Percentiles rank a stretch among this genome's conserved stretches.
Evolutionary conservation across 495 filamentous ascomycete genomes (phyloP).

Genomic region (Penicillium odoratum): DNA sequence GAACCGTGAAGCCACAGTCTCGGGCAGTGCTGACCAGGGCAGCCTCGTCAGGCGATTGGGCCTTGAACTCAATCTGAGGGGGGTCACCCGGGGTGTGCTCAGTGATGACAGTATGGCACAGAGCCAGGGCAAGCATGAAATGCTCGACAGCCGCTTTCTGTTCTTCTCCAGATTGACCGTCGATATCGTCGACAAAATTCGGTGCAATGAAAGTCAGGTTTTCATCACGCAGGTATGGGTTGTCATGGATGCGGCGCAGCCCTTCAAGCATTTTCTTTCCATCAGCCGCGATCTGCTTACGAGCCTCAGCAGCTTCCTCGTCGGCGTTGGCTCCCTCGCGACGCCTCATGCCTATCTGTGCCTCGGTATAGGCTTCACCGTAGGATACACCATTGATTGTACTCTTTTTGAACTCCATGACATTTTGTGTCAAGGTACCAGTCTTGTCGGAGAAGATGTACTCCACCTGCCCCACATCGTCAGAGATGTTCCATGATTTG

Average conservation of each 20-base stretch:
- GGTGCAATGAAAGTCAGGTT: constrained; percentile 90
- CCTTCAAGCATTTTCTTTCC: constrained; percentile 68
- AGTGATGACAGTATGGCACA: constrained; percentile 95
- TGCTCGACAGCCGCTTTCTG: constrained; percentile 76
- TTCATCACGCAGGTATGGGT: constrained; percentile 88
- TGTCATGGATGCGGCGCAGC: constrained; percentile 76
- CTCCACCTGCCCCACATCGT: constrained; percentile 97
- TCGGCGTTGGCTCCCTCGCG: constrained; percentile 85
- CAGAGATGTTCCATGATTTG: constrained; percentile 99
- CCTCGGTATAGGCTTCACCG: constrained; percentile 96
- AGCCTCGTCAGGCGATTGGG: constrained; percentile 96
- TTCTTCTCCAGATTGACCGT: constrained; percentile 70
- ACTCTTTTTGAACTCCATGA: constrained; percentile 99
- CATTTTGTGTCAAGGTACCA: constrained; percentile 96
- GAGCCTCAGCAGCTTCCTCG: constrained; percentile 68
- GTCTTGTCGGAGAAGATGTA: constrained; percentile 99
- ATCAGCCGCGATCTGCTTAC: constrained; percentile 76
- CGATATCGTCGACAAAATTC: constrained; percentile 79
- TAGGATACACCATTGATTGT: constrained; percentile 93
- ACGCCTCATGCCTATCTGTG: constrained; percentile 91
- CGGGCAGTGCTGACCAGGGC: constrained; percentile 91
- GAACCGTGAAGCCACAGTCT: constrained; percentile 94
- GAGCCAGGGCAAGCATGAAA: constrained; percentile 93
- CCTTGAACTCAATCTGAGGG: constrained; percentile 91
- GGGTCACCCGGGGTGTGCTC: constrained; percentile 86